These are phyloP conservation scores for Rhodotorula sp. DNA, from an alignment of 1,284 basidiomycete species.

Conservation along the genomic window DNA sequence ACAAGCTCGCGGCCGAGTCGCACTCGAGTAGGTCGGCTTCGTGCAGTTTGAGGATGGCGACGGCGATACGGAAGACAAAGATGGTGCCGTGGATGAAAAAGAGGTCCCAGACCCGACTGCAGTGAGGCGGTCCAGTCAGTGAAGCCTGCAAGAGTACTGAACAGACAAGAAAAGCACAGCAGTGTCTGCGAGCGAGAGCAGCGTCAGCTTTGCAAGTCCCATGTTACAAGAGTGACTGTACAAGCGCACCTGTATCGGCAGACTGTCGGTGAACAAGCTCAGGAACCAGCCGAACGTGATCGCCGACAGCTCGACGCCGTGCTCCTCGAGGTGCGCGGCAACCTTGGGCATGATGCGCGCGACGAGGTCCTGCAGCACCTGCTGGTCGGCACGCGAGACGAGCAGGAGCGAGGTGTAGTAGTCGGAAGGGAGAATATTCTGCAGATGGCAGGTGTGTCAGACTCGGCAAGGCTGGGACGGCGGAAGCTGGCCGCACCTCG, in stretches of 20 bases:
- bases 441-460: conserved; percentile 55
- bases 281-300: conserved; percentile 99
- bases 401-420: conserved; percentile 53
- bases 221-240: too few relatives aligned
- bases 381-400: conserved; percentile 88
- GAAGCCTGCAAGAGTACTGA: not conserved
- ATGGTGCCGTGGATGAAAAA: conserved; percentile 91
- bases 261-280: conserved; percentile 91
- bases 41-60: conserved; percentile 80
- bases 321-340: conserved; percentile 70
- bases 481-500: conserved; percentile 62
- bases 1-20: conserved; percentile 79
- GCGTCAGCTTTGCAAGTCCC: conserved; percentile 2
- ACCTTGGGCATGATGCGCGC: conserved; percentile 68
- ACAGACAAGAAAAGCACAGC: conserved; percentile 53
- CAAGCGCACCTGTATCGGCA: conserved; percentile 81
- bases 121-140: not conserved
- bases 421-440: conserved; percentile 52
- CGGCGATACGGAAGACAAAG: conserved; percentile 69
- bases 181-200: conserved; percentile 61
- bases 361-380: conserved; percentile 85
- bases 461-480: conserved; percentile 64
- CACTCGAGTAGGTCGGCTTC: conserved; percentile 79
- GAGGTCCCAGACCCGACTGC: conserved; percentile 61
- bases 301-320: conserved; percentile 86